phyloP scores from a whole-genome alignment of 1,284 basidiomycete species.

The Puccinia hordei region DNA sequence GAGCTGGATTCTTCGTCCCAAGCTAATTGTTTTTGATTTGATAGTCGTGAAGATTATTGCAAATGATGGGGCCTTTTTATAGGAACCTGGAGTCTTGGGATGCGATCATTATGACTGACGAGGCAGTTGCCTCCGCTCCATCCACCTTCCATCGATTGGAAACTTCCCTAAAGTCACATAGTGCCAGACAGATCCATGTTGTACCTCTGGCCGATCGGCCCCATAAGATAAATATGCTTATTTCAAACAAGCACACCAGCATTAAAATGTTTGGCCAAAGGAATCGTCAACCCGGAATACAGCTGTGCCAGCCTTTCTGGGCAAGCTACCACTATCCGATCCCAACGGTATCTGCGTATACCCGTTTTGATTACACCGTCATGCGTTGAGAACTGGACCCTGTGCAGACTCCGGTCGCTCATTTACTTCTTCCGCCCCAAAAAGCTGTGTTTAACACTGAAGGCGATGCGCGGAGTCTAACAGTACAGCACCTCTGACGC shows the following conservation, averaged over 20 bases:
- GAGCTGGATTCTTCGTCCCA: too few relatives aligned
- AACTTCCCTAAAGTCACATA: neutral
- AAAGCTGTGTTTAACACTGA: neutral
- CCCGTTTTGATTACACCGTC: neutral
- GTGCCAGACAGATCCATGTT: constrained; percentile 15
- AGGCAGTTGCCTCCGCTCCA: neutral
- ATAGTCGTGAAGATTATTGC: neutral
- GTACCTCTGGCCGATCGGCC: neutral
- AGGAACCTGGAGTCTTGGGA: neutral
- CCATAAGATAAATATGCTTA: neutral
- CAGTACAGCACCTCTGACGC: neutral
- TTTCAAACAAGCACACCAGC: neutral
- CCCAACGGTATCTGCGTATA: neutral
- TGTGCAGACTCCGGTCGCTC: too few relatives aligned
- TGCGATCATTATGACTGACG: neutral
- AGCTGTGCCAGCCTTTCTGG: neutral
- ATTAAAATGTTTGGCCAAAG: neutral
- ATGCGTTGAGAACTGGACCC: neutral
- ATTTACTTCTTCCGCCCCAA: neutral
- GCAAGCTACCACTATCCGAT: neutral
- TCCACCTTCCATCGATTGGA: neutral
- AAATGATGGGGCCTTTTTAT: neutral
- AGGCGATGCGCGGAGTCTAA: neutral
- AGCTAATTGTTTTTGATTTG: neutral
- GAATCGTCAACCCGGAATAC: neutral